phyloP scores from a whole-genome alignment of 208 protist genomes.

The Naegleria fowleri region DNA sequence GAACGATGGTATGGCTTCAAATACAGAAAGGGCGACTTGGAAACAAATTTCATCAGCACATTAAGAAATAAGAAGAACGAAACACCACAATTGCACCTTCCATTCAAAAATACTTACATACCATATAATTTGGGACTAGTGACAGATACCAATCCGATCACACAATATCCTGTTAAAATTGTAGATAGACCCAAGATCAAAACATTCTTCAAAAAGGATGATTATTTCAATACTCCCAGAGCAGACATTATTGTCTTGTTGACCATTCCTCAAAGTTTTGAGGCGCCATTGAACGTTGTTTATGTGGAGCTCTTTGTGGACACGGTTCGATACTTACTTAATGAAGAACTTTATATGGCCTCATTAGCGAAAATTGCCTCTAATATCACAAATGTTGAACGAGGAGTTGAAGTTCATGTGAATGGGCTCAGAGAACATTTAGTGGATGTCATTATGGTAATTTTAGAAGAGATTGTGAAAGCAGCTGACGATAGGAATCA shows the following conservation, averaged over 20 bases:
- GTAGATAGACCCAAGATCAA: not conserved
- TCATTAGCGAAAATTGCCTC: not conserved
- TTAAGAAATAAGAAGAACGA: not conserved
- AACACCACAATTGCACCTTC: not conserved
- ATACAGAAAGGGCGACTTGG: not conserved
- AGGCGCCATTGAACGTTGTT: not conserved
- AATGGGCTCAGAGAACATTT: not conserved
- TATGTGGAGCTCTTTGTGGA: not conserved
- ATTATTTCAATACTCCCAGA: not conserved
- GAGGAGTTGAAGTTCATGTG: not conserved
- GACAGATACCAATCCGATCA: not conserved
- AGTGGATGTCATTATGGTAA: not conserved
- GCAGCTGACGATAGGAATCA: not conserved
- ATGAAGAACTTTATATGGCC: not conserved
- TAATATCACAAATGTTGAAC: not conserved
- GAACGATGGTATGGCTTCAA: conserved; percentile 8
- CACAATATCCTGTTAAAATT: not conserved
- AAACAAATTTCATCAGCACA: not conserved
- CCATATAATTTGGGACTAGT: conserved; percentile 7
- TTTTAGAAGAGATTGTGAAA: not conserved
- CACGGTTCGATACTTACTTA: not conserved
- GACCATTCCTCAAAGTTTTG: not conserved
- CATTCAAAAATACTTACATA: not conserved
- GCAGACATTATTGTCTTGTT: not conserved
- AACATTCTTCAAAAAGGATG: conserved; percentile 21